Percentiles rank a stretch among this genome's conserved stretches.
These are phyloP conservation scores for Lactuca saligna DNA, from an alignment of 129 eudicot genomes.

Conservation along the genomic window DNA sequence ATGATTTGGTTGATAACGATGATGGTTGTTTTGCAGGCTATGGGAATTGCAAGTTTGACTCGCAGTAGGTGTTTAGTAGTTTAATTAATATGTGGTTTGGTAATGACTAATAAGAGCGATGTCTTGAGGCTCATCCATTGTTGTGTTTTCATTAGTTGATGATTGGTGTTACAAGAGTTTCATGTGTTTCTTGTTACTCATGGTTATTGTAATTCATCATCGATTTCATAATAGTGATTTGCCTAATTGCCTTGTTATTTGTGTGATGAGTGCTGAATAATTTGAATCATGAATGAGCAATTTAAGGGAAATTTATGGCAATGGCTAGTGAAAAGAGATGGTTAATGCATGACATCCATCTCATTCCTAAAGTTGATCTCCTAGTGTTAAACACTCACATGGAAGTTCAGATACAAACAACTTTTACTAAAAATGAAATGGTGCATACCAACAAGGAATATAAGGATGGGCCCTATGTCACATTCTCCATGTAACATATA, in stretches of 20 bases:
- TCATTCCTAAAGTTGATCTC: not conserved
- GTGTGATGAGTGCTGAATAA: slow-evolving; percentile 9
- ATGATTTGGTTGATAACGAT: not conserved
- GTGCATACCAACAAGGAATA: no score
- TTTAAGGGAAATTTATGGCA: not conserved
- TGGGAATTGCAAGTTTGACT: slow-evolving; percentile 37
- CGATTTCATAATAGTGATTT: slow-evolving; percentile 9
- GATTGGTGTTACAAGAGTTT: slow-evolving; percentile 11
- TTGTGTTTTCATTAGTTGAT: not conserved
- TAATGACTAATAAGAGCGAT: not conserved
- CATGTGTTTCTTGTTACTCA: slow-evolving; percentile 6
- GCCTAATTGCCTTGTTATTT: slow-evolving; percentile 3
- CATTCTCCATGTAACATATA: no score
- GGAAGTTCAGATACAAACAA: not conserved
- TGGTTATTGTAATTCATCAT: slow-evolving; percentile 14
- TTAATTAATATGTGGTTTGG: not conserved
- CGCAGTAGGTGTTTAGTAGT: not conserved
- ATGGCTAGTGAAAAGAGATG: slow-evolving; percentile 1
- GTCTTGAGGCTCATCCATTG: not conserved
- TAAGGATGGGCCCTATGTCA: no score
- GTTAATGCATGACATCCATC: not conserved
- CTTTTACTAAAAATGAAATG: no score
- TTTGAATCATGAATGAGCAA: not conserved
- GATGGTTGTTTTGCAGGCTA: slow-evolving; percentile 37
- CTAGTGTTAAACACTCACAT: not conserved